Percentiles rank a stretch among this genome's conserved stretches.
phyloP scores from a whole-genome alignment of 2,329 filamentous ascomycete species.

The Elsinoe fawcettii region DNA sequence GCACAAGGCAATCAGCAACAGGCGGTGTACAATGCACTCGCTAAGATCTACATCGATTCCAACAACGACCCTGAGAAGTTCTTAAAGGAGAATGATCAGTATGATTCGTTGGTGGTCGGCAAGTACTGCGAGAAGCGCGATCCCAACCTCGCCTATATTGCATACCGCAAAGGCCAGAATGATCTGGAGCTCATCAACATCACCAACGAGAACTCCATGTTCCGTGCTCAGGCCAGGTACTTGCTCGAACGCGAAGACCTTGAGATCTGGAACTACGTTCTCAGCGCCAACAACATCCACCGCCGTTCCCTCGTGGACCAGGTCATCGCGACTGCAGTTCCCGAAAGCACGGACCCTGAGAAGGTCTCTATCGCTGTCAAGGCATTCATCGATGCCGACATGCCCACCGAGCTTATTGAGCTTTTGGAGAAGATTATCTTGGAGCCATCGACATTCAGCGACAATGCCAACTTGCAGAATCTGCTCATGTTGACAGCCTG shows the following conservation, averaged over 20 bases:
- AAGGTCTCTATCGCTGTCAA: constrained; percentile 93
- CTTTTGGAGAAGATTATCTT: constrained; percentile 97
- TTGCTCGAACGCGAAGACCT: constrained; percentile 80
- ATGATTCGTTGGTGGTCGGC: constrained; percentile 83
- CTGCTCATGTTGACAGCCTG: constrained; percentile 91
- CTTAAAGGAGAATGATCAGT: constrained; percentile 93
- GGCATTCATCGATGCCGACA: constrained; percentile 81
- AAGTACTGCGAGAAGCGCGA: constrained; percentile 99
- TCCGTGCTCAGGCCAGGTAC: constrained; percentile 93
- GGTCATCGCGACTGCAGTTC: constrained; percentile 89
- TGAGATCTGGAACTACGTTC: constrained; percentile 90
- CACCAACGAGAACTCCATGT: constrained; percentile 99
- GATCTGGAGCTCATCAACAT: constrained; percentile 95
- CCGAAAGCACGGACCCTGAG: constrained; percentile 83
- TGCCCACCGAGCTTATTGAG: constrained; percentile 92
- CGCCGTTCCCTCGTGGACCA: constrained; percentile 91
- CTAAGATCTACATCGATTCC: constrained; percentile 98
- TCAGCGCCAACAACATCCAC: constrained; percentile 93
- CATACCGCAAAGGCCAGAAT: constrained; percentile 94
- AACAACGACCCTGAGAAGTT: constrained; percentile 99
- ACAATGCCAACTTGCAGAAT: constrained; percentile 95
- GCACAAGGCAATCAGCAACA: constrained; percentile 89
- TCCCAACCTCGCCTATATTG: constrained; percentile 88
- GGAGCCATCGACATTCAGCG: constrained; percentile 98
- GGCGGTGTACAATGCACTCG: constrained; percentile 91